Percentiles rank a stretch among this genome's conserved stretches.
phyloP scores from a whole-genome alignment of 2,329 filamentous ascomycete genomes.

The Hypoxylon rubiginosum region DNA sequence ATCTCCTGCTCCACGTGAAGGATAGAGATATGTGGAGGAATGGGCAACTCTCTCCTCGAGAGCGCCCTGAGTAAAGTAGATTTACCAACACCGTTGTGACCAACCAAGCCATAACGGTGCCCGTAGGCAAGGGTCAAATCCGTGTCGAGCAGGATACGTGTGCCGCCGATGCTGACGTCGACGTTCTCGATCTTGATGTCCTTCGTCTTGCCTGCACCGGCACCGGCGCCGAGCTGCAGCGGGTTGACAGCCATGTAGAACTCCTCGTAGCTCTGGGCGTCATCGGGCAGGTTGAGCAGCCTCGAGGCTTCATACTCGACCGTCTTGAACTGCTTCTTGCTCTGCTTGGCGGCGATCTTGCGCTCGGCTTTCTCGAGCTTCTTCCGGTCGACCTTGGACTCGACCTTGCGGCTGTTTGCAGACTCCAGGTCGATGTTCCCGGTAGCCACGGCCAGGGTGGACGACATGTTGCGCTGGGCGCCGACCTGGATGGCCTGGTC shows the following conservation, averaged over 20 bases:
- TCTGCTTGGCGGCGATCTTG: slow-evolving; percentile 98
- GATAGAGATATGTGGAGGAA: slow-evolving; percentile 98
- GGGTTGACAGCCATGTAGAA: slow-evolving; percentile 99
- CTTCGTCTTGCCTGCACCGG: slow-evolving; percentile 89
- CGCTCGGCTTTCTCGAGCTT: slow-evolving; percentile 98
- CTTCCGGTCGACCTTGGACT: slow-evolving; percentile 97
- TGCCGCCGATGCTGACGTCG: slow-evolving; percentile 91
- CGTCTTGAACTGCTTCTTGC: slow-evolving; percentile 97
- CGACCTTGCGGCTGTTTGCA: slow-evolving; percentile 91
- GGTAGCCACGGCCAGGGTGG: slow-evolving; percentile 88
- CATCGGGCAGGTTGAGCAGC: slow-evolving; percentile 84
- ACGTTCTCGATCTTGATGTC: slow-evolving; percentile 98
- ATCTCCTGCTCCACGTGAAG: slow-evolving; percentile 99
- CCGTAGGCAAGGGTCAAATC: slow-evolving; percentile 91
- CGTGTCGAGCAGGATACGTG: slow-evolving; percentile 91
- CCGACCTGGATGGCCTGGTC: slow-evolving; percentile 97
- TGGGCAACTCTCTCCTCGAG: slow-evolving; percentile 91
- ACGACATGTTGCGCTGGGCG: slow-evolving; percentile 94
- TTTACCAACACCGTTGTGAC: slow-evolving; percentile 99
- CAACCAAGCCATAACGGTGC: slow-evolving; percentile 94
- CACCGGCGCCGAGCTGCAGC: slow-evolving; percentile 80
- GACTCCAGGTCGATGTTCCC: slow-evolving; percentile 93
- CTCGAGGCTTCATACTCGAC: slow-evolving; percentile 97
- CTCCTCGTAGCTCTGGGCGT: slow-evolving; percentile 94
- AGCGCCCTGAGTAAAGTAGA: slow-evolving; percentile 93